Percentiles rank a stretch among this genome's conserved stretches.
Evolutionary conservation across 352 stramenopile genomes (phyloP).

Genomic region (Pythium phragmitis): DNA sequence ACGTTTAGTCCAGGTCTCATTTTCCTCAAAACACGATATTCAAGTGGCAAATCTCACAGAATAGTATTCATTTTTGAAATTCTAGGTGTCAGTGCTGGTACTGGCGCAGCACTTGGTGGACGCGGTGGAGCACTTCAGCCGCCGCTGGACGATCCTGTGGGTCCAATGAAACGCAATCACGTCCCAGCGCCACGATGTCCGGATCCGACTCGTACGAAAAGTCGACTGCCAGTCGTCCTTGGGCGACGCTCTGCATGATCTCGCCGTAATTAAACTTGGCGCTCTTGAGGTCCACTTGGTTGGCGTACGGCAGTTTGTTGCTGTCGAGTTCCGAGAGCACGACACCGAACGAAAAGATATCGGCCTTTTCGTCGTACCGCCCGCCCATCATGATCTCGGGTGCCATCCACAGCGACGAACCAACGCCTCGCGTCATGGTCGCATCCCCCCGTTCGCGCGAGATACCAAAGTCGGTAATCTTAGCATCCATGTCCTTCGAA

Average conservation of each 20-base stretch:
- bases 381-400: slow-evolving; percentile 11
- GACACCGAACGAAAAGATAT: slow-evolving; percentile 9
- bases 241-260: slow-evolving; percentile 2
- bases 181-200: slow-evolving; percentile 1
- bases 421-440: slow-evolving; percentile 3
- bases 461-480: slow-evolving; percentile 15
- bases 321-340: slow-evolving; percentile 8
- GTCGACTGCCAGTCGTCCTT: slow-evolving; percentile 4
- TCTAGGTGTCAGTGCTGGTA: background rate
- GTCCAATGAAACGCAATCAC: slow-evolving; percentile 7
- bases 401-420: slow-evolving; percentile 14
- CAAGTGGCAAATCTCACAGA: too few species aligned
- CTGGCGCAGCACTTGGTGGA: background rate
- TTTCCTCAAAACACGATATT: too few species aligned
- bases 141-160: background rate
- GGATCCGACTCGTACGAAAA: slow-evolving; percentile 9
- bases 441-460: background rate
- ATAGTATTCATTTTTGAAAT: too few species aligned
- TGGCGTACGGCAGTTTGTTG: slow-evolving; percentile 5
- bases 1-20: too few species aligned
- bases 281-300: slow-evolving; percentile 11
- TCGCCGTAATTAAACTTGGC: background rate
- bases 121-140: background rate
- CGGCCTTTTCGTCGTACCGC: background rate
- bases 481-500: background rate